phyloP scores from a whole-genome alignment of 2,329 filamentous ascomycete species.

The Monosporascus sp. region DNA sequence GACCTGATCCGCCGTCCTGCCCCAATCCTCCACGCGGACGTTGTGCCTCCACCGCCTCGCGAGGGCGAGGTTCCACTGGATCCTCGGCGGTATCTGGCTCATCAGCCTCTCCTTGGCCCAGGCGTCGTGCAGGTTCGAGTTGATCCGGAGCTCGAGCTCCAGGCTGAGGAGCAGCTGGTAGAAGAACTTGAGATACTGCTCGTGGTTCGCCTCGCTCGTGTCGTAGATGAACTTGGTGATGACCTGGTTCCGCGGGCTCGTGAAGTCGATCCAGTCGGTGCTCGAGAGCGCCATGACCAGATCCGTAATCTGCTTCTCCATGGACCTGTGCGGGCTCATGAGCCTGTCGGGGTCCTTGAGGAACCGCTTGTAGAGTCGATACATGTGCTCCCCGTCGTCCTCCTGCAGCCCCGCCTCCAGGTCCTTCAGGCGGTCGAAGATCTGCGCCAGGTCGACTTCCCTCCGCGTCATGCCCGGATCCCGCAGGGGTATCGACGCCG shows the following conservation, averaged over 20 bases:
- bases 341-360: constrained; percentile 63
- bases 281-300: constrained; percentile 64
- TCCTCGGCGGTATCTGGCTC: constrained; percentile 60
- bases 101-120: constrained; percentile 62
- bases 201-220: constrained; percentile 48
- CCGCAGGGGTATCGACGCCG: constrained; percentile 51
- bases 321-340: constrained; percentile 54
- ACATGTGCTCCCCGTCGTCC: constrained; percentile 49
- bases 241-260: constrained; percentile 64
- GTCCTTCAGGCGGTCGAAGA: constrained; percentile 56
- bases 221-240: constrained; percentile 69
- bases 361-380: constrained; percentile 63
- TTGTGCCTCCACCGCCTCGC: constrained; percentile 69
- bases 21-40: constrained; percentile 60
- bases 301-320: constrained; percentile 69
- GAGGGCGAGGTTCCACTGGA: constrained; percentile 70
- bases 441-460: constrained; percentile 52
- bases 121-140: constrained; percentile 55
- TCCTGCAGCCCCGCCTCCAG: constrained; percentile 48
- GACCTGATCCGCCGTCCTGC: constrained; percentile 50
- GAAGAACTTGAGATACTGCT: constrained; percentile 63
- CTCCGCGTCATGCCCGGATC: constrained; percentile 57
- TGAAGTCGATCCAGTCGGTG: constrained; percentile 71
- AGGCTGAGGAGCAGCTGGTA: constrained; percentile 71
- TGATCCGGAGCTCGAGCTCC: constrained; percentile 67